phyloP scores from a whole-genome alignment of 371 early-diverging fungal genomes.

The Gilbertella persicaria region DNA sequence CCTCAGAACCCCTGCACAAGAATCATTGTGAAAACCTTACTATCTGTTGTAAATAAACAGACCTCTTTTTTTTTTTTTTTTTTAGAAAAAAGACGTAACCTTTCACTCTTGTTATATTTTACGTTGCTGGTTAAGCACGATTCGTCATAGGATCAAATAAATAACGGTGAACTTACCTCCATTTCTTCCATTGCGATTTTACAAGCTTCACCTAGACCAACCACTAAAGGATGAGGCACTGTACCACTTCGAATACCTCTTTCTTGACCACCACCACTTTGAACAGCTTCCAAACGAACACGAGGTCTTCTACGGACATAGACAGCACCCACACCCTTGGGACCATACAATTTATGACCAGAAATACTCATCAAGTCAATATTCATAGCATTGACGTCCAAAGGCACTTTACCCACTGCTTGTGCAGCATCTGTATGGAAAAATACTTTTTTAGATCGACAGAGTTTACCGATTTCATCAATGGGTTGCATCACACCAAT shows the following conservation, averaged over 20 bases:
- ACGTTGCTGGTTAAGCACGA: constrained; percentile 30
- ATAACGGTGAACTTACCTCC: constrained; percentile 60
- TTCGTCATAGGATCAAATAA: constrained; percentile 29
- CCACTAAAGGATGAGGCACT: constrained; percentile 94
- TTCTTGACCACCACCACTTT: constrained; percentile 99
- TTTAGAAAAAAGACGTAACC: constrained; percentile 13
- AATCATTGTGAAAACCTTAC: constrained; percentile 48
- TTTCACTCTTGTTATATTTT: constrained; percentile 31
- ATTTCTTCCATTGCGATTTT: constrained; percentile 88
- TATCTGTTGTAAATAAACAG: constrained; percentile 4
- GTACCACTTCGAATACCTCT: constrained; percentile 98
- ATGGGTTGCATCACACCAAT: constrained; percentile 99
- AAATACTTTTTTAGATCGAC: constrained; percentile 86
- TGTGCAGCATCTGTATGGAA: constrained; percentile 99
- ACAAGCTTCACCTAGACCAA: constrained; percentile 98
- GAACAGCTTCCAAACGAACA: constrained; percentile 92
- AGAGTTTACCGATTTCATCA: constrained; percentile 91
- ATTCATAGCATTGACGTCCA: constrained; percentile 96
- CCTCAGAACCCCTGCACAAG: constrained; percentile 76
- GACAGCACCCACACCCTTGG: constrained; percentile 98
- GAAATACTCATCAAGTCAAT: constrained; percentile 97
- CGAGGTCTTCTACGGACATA: constrained; percentile 97
- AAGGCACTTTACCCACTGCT: constrained; percentile 96
- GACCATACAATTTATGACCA: constrained; percentile 99
- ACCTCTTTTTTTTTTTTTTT: neutral